Percentiles rank a stretch among this genome's conserved stretches.
Conservation (phyloP, 73 alveolate genomes). For the Paramecium pentaurelia region DNA sequence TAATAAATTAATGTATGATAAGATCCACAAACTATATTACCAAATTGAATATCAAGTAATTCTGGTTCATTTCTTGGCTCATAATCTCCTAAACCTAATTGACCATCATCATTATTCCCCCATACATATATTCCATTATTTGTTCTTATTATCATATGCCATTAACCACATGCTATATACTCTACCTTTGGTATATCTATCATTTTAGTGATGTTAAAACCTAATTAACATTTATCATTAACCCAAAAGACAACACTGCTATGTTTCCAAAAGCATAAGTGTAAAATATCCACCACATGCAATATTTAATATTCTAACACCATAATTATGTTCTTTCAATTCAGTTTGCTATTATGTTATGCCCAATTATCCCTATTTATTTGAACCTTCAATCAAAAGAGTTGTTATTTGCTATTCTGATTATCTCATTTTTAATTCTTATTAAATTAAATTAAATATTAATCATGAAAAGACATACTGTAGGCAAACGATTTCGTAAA, state of each 20-base stretch:
- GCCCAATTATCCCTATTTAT: background rate
- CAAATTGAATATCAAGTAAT: background rate
- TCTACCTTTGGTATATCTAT: background rate
- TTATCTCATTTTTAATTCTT: background rate
- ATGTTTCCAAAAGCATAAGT: background rate
- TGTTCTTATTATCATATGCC: background rate
- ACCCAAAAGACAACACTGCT: background rate
- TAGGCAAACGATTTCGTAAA: background rate
- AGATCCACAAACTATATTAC: background rate
- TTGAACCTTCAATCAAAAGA: background rate
- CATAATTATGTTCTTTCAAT: background rate
- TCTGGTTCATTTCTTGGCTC: background rate
- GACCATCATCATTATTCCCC: constrained; percentile 7
- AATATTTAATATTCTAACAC: background rate
- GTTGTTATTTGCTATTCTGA: background rate
- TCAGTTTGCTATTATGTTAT: background rate
- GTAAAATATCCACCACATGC: constrained; percentile 12
- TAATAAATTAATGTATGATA: background rate
- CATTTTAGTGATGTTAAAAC: background rate
- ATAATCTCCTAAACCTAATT: background rate
- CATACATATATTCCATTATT: background rate
- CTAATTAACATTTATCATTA: background rate
- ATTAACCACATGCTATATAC: background rate
- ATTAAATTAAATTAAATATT: background rate
- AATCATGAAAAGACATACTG: background rate